These are phyloP conservation scores for Penicillium oxalicum DNA, from an alignment of 2,329 filamentous ascomycete genomes.

Conservation along the genomic window DNA sequence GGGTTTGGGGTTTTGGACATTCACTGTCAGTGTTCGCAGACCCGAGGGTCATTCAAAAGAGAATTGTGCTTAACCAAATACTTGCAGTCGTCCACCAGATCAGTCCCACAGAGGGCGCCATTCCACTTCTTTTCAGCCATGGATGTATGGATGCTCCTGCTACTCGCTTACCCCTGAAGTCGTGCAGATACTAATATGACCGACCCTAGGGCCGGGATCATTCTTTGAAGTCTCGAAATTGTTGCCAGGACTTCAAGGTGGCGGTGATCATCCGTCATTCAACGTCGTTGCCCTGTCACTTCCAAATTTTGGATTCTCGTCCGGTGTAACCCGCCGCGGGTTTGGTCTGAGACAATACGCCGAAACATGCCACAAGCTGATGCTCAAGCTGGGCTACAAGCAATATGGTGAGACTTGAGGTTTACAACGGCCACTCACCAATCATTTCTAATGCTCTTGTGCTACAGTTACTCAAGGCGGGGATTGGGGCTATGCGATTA, in stretches of 20 bases:
- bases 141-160: constrained; percentile 43
- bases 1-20: constrained; percentile 56
- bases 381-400: constrained; percentile 61
- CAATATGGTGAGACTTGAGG: constrained; percentile 45
- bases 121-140: constrained; percentile 63
- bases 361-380: constrained; percentile 60
- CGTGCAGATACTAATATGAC: neutral
- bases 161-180: neutral
- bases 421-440: neutral
- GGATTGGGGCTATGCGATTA: constrained; percentile 64
- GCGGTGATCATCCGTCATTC: constrained; percentile 42
- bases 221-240: constrained; percentile 51
- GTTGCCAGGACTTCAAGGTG: constrained; percentile 42
- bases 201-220: constrained; percentile 52
- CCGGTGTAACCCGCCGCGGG: constrained; percentile 40
- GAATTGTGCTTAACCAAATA: neutral
- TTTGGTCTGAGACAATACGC: constrained; percentile 59
- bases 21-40: constrained; percentile 42
- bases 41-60: neutral
- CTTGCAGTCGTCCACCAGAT: constrained; percentile 49
- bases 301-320: constrained; percentile 52
- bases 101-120: constrained; percentile 47
- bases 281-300: constrained; percentile 50
- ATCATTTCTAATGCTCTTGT: neutral
- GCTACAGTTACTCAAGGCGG: constrained; percentile 52